Base-by-base conservation (phyloP, 768 basidiomycete genomes). In the Asterophora parasitica region DNA sequence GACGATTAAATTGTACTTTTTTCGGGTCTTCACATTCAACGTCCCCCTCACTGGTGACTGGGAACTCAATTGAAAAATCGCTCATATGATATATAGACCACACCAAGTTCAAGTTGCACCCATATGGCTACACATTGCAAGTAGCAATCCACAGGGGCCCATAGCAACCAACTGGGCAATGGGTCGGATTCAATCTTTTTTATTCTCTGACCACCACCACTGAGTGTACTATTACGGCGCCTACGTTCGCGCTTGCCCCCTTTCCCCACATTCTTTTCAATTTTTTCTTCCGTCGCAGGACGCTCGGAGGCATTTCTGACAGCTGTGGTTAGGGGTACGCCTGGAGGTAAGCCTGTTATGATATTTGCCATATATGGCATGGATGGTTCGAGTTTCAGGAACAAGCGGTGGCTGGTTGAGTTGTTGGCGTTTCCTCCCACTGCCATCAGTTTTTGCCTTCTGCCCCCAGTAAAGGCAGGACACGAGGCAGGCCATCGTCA, bases 401-500 rank as follows among this genome's bases (percentile, higher is more conserved):
- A 62, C 61, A 38, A 48, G 23, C 44, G 31, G 37, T 48, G 48
- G 39, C 47, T 45, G 44, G 45, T 26, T 37, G 16, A 33, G 16
- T 44, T 33, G 42, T 48, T 55, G 50, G 50, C 33, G 34, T 45
- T 48, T 52, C 50, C 57, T 55, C 48, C 52, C 52, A 52, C 54
- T 41, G 47, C 54, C 60, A 53, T 51, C 52, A 51, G 33, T 52
- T 50, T 40, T 51, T n/a, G 39, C 51, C 51, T 54, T 9, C 20
- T 48, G 42, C 55, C 55, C 60, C 67, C 65, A 60, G 63, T 66
- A 68, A 61, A 73, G 70, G 63, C 62, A 69, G 65, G 63, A 68
- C 75, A 77, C 75, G 75, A 77, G 74, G 75, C 68, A 57, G 62
- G 57, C 53, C 61, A 62, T 63, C 57, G 62, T 62, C 61, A 59